Base-by-base conservation (phyloP, 805 yeast genomes). In the Metschnikowia sp. region DNA sequence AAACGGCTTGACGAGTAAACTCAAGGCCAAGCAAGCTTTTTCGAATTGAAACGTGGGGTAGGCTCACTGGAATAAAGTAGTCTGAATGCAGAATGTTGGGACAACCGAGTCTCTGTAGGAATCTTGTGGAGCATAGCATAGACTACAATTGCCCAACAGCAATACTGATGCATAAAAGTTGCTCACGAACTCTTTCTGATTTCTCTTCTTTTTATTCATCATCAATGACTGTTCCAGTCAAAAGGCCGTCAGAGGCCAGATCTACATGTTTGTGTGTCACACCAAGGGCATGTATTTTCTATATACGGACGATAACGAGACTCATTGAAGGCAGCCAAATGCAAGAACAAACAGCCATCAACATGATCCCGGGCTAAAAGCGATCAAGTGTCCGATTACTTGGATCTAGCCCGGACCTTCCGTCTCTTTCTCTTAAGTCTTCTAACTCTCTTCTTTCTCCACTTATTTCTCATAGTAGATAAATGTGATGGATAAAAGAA, bases 371-470 rank as follows among this genome's bases (percentile, higher is more conserved):
- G 42, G 39, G 53, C 53, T 45, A 49, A 42, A 46, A 39, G 39
- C 36, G 51, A 48, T 52, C 57, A 49, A 46, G 47, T 44, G 73
- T 70, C 73, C 86, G 87, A 82, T 86, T 86, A 88, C 85, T 88
- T 88, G 83, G 96, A 88, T 88, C 98, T 90, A 81, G 98, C 98
- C 88, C 98, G 89, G 72, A 92, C 97, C 96, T 92, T 92, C 97
- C 98, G 97, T 87, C 98, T 88, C 96, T 92, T 92, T 84, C 97
- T 89, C 88, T 92, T 92, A 76, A 92, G 88, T 88, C 98, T 89
- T 88, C 98, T 91, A 79, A 87, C 96, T 91, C 98, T 92, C 96
- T 92, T 92, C 88, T 92, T 92, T 88, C 97, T 92, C 98, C 97
- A 91, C 87, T 91, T 91, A 81, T 87, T 84, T 85, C 96, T 86